A percentile compares a stretch with the other conserved stretches of the same genome.
These are phyloP conservation scores for Inga leiocalycina DNA, from an alignment of 306 rosid species.

Conservation along the genomic window DNA sequence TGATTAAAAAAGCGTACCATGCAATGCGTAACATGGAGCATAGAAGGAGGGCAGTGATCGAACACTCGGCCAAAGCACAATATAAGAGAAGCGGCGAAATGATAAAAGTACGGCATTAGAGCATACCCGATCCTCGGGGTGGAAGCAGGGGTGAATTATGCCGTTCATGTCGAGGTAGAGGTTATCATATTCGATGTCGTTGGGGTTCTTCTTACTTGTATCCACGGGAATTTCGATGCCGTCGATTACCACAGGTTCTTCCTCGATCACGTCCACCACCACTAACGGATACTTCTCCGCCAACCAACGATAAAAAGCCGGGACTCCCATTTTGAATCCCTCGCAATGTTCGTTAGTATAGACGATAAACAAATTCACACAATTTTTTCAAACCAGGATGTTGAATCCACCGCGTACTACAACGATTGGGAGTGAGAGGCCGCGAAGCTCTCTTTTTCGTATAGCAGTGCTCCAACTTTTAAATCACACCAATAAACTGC, in stretches of 20 bases:
- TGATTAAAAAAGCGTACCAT: not conserved
- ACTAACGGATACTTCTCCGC: constrained; percentile 95
- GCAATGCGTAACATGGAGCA: not conserved
- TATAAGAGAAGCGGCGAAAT: not conserved
- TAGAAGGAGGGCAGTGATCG: not conserved
- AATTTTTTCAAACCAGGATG: constrained; percentile 14
- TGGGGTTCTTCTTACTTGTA: constrained; percentile 82
- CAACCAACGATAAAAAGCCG: constrained; percentile 93
- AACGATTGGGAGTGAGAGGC: not conserved
- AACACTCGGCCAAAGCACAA: not conserved
- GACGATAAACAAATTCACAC: not conserved
- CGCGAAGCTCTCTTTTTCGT: not conserved
- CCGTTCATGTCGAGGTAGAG: constrained; percentile 98
- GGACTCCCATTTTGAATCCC: constrained; percentile 82
- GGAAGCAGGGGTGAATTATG: constrained; percentile 95
- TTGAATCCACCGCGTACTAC: constrained; percentile 2
- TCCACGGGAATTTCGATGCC: constrained; percentile 80
- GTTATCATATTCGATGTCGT: constrained; percentile 81
- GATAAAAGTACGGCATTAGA: not conserved
- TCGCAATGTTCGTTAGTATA: constrained; percentile 16
- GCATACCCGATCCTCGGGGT: constrained; percentile 93
- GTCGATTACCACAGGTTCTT: constrained; percentile 83
- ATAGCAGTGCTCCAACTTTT: too few species aligned
- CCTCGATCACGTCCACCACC: constrained; percentile 81
- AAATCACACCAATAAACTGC: too few species aligned